Evolutionary conservation across 495 filamentous ascomycete genomes (phyloP).

Genomic region (Penicillium parvum): DNA sequence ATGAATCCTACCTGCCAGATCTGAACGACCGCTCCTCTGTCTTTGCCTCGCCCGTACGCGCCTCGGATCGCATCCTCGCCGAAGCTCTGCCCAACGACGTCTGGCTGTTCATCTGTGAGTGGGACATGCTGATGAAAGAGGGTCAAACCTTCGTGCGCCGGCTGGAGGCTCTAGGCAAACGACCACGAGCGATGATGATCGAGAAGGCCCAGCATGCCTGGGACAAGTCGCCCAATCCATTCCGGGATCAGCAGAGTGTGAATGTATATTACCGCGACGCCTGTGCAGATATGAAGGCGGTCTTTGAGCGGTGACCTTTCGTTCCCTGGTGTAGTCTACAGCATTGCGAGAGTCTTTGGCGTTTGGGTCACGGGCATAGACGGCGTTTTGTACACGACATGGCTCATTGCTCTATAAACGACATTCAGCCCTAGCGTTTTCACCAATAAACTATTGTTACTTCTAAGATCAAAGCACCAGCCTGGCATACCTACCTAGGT

Average conservation of each 20-base stretch:
- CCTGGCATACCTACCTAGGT: too few relatives aligned
- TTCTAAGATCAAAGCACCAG: too few relatives aligned
- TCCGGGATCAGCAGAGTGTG: slow-evolving; percentile 48
- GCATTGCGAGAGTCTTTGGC: slow-evolving; percentile 1
- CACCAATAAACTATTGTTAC: too few relatives aligned
- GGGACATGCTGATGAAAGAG: slow-evolving; percentile 83
- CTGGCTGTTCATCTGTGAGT: slow-evolving; percentile 79
- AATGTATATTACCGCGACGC: slow-evolving; percentile 40
- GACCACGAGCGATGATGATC: slow-evolving; percentile 65
- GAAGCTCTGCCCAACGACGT: slow-evolving; percentile 58
- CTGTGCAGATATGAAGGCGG: slow-evolving; percentile 42
- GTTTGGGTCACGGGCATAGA: slow-evolving; percentile 2
- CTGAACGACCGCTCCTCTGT: slow-evolving; percentile 49
- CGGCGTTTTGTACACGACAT: slow-evolving; percentile 4
- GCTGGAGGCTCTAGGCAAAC: slow-evolving; percentile 60
- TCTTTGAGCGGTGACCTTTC: slow-evolving; percentile 31
- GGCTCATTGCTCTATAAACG: too few relatives aligned
- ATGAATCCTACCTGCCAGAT: slow-evolving; percentile 69
- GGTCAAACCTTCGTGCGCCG: slow-evolving; percentile 64
- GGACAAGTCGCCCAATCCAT: slow-evolving; percentile 82
- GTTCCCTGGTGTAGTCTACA: slow-evolving; percentile 2
- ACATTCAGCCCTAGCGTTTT: too few relatives aligned
- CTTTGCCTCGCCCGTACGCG: slow-evolving; percentile 60
- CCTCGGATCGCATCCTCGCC: slow-evolving; percentile 47
- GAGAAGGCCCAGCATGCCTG: slow-evolving; percentile 73